Percentiles rank a stretch among this genome's conserved stretches.
Evolutionary conservation across 1,139 yeast genomes (phyloP).

Genomic region (Candida tunisiensis): DNA sequence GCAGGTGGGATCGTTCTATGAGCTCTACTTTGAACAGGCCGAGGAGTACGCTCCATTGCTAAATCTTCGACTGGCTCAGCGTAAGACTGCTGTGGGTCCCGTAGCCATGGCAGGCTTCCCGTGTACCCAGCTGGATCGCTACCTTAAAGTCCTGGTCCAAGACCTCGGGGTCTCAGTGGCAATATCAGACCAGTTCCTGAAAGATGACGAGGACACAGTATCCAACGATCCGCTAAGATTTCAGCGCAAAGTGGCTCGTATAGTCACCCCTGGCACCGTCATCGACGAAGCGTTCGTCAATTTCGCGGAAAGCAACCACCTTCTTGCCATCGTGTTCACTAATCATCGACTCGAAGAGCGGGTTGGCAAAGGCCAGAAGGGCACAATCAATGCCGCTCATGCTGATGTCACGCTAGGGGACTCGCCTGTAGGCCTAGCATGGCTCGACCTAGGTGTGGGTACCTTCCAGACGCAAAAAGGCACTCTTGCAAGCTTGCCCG

Average conservation of each 20-base stretch:
- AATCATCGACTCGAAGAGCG: slow-evolving; percentile 5
- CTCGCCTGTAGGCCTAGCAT: slow-evolving; percentile 53
- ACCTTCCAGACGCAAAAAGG: slow-evolving; percentile 54
- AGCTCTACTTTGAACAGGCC: slow-evolving; percentile 80
- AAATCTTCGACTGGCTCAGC: slow-evolving; percentile 43
- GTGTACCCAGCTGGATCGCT: slow-evolving; percentile 47
- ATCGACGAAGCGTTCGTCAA: slow-evolving; percentile 76
- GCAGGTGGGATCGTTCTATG: slow-evolving; percentile 87
- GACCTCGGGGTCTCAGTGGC: slow-evolving; percentile 60
- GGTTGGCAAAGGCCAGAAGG: slow-evolving; percentile 2
- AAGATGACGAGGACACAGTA: slow-evolving; percentile 4
- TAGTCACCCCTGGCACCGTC: slow-evolving; percentile 86
- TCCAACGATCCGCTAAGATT: slow-evolving; percentile 20
- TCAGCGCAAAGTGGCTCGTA: slow-evolving; percentile 57
- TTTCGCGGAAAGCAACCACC: slow-evolving; percentile 50
- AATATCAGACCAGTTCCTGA: slow-evolving; percentile 45
- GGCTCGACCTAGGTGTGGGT: slow-evolving; percentile 86
- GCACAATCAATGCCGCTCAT: slow-evolving; percentile 28
- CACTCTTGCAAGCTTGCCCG: slow-evolving; percentile 31
- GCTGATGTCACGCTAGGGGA: too few relatives aligned
- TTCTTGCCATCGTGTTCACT: slow-evolving; percentile 33
- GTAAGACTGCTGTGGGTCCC: slow-evolving; percentile 25
- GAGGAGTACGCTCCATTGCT: slow-evolving; percentile 50
- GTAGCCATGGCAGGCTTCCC: slow-evolving; percentile 95
- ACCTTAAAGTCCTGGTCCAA: slow-evolving; percentile 55